phyloP scores from a whole-genome alignment of 2,329 filamentous ascomycete species.

The Talaromyces verruculosus region DNA sequence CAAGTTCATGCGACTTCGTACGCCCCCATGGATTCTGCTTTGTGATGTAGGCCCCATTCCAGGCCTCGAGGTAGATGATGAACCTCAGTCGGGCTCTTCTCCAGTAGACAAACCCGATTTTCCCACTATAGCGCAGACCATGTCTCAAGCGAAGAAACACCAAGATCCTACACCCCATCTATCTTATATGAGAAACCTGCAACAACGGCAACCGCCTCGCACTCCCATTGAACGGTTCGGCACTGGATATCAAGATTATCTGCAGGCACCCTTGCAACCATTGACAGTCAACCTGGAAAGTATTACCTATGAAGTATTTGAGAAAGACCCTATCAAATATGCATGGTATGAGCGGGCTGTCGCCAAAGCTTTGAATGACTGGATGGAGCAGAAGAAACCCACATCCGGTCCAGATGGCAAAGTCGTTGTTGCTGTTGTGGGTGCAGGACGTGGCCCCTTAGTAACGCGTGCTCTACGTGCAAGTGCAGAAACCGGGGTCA shows the following conservation, averaged over 20 bases:
- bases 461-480: constrained; percentile 84
- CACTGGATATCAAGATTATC: constrained; percentile 82
- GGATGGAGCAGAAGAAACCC: constrained; percentile 69
- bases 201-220: constrained; percentile 72
- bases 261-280: constrained; percentile 92
- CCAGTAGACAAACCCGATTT: constrained; percentile 47
- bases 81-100: constrained; percentile 24
- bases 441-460: constrained; percentile 86
- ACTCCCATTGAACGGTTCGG: constrained; percentile 66
- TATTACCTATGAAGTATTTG: constrained; percentile 96
- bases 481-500: constrained; percentile 70
- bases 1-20: constrained; percentile 58
- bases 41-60: constrained; percentile 59
- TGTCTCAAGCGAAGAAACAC: constrained; percentile 51
- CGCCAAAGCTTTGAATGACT: constrained; percentile 75
- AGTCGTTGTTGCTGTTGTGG: constrained; percentile 86
- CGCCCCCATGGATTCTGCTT: constrained; percentile 61
- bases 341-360: constrained; percentile 90
- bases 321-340: constrained; percentile 97
- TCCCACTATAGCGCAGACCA: constrained; percentile 69
- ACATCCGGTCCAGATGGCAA: constrained; percentile 69
- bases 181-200: constrained; percentile 79
- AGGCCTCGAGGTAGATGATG: constrained; percentile 38
- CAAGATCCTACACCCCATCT: constrained; percentile 65
- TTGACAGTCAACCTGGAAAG: constrained; percentile 95